phyloP scores from a whole-genome alignment of 23 red algal species.

The Pyropia yezoensis region DNA sequence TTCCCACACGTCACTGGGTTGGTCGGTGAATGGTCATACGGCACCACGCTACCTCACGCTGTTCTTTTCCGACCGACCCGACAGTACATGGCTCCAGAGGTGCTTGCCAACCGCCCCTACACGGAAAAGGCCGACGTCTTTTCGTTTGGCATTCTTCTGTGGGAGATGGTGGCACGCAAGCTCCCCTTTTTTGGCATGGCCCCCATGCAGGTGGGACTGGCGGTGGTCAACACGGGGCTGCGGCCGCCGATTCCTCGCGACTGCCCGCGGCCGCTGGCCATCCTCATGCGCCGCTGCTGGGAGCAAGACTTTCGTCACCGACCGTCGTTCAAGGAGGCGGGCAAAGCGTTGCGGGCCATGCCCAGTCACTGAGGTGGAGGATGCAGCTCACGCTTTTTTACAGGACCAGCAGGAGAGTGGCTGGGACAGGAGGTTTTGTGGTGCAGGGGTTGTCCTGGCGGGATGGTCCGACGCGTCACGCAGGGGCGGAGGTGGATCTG shows the following conservation, averaged over 20 bases:
- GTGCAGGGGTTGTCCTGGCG: too few species aligned
- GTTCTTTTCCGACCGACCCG: too few species aligned
- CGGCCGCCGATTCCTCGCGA: constrained; percentile 50
- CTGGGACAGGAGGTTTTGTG: too few species aligned
- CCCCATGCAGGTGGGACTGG: constrained; percentile 88
- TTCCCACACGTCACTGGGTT: too few species aligned
- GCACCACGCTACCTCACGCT: too few species aligned
- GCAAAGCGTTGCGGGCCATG: too few species aligned
- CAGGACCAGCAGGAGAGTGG: too few species aligned
- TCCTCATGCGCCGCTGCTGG: constrained; percentile 75
- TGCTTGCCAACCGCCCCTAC: constrained; percentile 78
- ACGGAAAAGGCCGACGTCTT: constrained; percentile 94
- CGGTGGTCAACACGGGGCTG: constrained; percentile 65
- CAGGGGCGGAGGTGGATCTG: too few species aligned
- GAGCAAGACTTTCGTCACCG: constrained; percentile 58
- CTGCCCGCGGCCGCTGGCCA: constrained; percentile 35
- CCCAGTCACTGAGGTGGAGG: too few species aligned
- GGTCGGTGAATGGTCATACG: too few species aligned
- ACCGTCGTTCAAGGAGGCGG: constrained; percentile 34
- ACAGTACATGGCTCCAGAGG: constrained; percentile 96
- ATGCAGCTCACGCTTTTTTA: too few species aligned
- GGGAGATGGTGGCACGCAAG: constrained; percentile 80
- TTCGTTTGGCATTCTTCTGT: constrained; percentile 96
- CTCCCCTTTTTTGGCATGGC: constrained; percentile 92
- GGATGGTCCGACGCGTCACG: too few species aligned